Percentiles rank a stretch among this genome's conserved stretches.
phyloP scores from a whole-genome alignment of 2,329 filamentous ascomycete genomes.

The Cladophialophora chaetospira region DNA sequence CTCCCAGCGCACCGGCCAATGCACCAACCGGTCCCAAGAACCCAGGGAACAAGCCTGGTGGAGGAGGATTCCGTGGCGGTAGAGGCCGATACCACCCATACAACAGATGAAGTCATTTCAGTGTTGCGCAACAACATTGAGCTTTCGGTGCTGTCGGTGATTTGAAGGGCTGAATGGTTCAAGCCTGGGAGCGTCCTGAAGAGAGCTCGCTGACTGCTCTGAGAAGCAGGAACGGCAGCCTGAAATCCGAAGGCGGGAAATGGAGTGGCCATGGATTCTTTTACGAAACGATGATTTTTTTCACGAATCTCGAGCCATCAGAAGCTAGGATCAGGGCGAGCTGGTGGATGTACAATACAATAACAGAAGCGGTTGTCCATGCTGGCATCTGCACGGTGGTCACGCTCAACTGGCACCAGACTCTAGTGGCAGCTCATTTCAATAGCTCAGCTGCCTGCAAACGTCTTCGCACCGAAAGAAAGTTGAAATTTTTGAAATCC shows the following conservation, averaged over 20 bases:
- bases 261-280: background rate
- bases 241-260: background rate
- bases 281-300: background rate
- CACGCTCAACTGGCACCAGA: too few relatives aligned
- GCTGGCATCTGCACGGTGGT: too few relatives aligned
- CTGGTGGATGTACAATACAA: background rate
- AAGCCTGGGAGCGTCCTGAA: too few relatives aligned
- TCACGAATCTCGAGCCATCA: background rate
- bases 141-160: background rate
- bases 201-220: too few relatives aligned
- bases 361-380: background rate
- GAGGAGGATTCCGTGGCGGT: constrained; percentile 90
- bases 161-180: background rate
- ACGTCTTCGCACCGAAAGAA: too few relatives aligned
- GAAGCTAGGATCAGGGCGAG: background rate
- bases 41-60: constrained; percentile 76
- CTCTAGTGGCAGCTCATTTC: background rate
- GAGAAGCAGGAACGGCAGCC: too few relatives aligned
- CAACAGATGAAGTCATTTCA: constrained; percentile 40
- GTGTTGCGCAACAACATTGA: background rate
- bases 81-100: constrained; percentile 84
- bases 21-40: constrained; percentile 97
- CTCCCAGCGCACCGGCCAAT: constrained; percentile 66
- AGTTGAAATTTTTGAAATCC: too few relatives aligned
- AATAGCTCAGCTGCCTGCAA: too few relatives aligned